Conservation (phyloP, 768 basidiomycete genomes). For the Dentipellis fragilis region DNA sequence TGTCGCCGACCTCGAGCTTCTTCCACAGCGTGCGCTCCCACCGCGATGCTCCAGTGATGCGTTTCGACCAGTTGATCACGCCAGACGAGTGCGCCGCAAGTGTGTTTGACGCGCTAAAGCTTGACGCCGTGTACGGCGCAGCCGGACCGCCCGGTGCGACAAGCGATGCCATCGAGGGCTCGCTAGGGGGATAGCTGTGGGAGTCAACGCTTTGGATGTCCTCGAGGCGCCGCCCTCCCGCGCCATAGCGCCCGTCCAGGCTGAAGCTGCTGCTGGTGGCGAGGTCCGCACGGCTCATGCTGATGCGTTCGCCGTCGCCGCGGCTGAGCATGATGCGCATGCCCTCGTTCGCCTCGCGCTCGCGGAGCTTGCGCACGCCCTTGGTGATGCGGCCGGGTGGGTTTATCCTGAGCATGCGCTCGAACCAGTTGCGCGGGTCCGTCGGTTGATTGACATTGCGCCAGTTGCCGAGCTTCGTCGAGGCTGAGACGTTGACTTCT, state of each 20-base stretch:
- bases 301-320: constrained; percentile 18
- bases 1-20: constrained; percentile 95
- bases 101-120: neutral
- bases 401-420: constrained; percentile 63
- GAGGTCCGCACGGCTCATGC: constrained; percentile 24
- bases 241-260: constrained; percentile 5
- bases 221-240: constrained; percentile 16
- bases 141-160: constrained; percentile 2
- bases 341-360: constrained; percentile 62
- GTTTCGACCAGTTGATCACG: constrained; percentile 74
- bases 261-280: constrained; percentile 20
- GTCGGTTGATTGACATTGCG: constrained; percentile 79
- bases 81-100: constrained; percentile 27
- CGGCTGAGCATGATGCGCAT: constrained; percentile 54
- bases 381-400: constrained; percentile 68
- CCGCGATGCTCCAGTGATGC: constrained; percentile 55
- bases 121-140: neutral
- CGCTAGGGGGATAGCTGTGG: constrained; percentile 17
- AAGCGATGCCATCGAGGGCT: constrained; percentile 8
- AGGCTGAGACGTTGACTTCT: constrained; percentile 89
- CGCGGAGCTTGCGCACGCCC: constrained; percentile 78
- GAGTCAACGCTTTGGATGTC: constrained; percentile 24
- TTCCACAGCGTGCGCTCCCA: constrained; percentile 99
- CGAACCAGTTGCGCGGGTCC: constrained; percentile 67
- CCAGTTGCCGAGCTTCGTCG: constrained; percentile 85